Base-by-base conservation (phyloP, 192 early-diverging fungal genomes). In the Backusella sp. region DNA sequence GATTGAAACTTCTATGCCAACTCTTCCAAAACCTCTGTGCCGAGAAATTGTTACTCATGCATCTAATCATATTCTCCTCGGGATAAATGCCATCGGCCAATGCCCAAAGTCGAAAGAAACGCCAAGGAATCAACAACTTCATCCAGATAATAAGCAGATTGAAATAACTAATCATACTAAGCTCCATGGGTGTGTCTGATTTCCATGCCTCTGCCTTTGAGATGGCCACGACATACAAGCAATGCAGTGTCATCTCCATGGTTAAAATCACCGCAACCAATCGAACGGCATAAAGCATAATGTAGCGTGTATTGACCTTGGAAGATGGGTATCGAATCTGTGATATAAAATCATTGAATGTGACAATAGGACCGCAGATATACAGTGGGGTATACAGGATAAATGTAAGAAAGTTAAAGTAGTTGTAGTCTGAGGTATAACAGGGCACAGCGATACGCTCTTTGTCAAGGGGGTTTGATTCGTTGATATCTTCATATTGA, bases 101-200 rank as follows among this genome's bases (percentile, higher is more conserved):
- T 0, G 95, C 96, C 97, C 97, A 99, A 68, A 97, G 86, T 49
- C 97, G 87, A 80, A 97, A 97, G 83, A 97, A 99, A 52, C 97
- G 88, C 97, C 97, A 99, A 66, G 96, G 96, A 30, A 99, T 92
- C 76, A 97, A 84, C n/a, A 99, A 79, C 88, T 93, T 97, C 34
- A 99, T 87, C 96, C 96, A 99, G 69, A 99, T 95, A 68, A 95
- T 85, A 62, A 92, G 87, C 52, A 99, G 82, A 80, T 94, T 93
- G 84, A 94, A 94, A 71, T 92, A 95, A 15, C 95, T 95, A 68
- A 99, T 84, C 84, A 93, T 86, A 39, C 88, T 90, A 68, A 98
- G 90, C 83, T 99, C 88, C 41, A 94, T 89, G 4, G 91, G 88
- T 1, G 91, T 80, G 53, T 91, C 89, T 21, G 87, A 88, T 14